Base-by-base conservation (phyloP, 176 grass and related monocot genomes). In the Oryza australiensis region DNA sequence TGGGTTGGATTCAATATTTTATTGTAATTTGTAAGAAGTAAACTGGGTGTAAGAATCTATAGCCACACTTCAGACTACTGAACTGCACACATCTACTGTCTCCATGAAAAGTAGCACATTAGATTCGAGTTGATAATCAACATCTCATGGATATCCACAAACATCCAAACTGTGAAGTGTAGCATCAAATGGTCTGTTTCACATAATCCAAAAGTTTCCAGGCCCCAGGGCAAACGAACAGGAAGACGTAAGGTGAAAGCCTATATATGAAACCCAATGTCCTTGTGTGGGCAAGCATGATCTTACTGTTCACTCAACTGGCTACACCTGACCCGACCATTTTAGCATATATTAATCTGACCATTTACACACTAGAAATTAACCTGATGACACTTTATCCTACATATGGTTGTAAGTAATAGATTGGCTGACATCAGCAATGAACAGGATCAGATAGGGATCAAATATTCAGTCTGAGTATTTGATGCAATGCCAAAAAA, bases 131-230 rank as follows among this genome's bases (percentile, higher is more conserved):
- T 72, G 32, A 79, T 10, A 34, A 69, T 66, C 77, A 55, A n/a
- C 53, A 74, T 66, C 69, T 62, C 68, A 34, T 33, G 16, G 10
- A 60, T 55, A 43, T 60, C 43, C 24, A 68, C 23, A 34, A 42
- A 80, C 72, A 73, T 66, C 30, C 76, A 86, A 64, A 66, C 40
- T 16, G 18, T 51, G 20, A 45, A 34, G 60, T 22, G 33, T 68
- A 80, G 45, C 62, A 68, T 32, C 13, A 60, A 80, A 33, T 42
- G 34, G 34, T 29, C 26, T 42, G 33, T 5, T 67, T 74, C 45
- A 33, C 70, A 74, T 74, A 15, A 34, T 16, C 77, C 77, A 86
- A 80, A 74, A 73, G 41, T 24, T 53, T 53, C 55, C 59, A 80
- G 76, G 84, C 12, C 45, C 70, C 62, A 73, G 28, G 53, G 9